Base-by-base conservation (phyloP, 2,329 filamentous ascomycete genomes). In the Cladophialophora bantiana region DNA sequence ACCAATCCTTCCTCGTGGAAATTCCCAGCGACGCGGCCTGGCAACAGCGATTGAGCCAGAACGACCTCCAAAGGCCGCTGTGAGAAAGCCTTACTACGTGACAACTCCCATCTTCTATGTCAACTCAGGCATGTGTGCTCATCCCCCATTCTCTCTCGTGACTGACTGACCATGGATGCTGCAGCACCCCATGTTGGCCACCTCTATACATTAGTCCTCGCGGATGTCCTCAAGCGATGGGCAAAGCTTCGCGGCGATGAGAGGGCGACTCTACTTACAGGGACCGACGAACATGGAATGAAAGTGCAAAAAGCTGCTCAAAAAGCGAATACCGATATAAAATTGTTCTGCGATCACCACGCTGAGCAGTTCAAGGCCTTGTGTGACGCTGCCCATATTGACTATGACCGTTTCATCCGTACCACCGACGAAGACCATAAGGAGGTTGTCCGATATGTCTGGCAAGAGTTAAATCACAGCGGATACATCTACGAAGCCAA, bases 61-160 rank as follows among this genome's bases (percentile, higher is more conserved):
- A 52, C n/a, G 36, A 10, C 34, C 38, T 15, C 4, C 42, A 34
- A 56, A 26, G 3, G 15, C 42, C 10, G 15, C 40, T 6, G 40
- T 18, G 31, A 53, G 45, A 68, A 98, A 98, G 82, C 93, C 94
- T 7, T 97, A 90, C 82, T 99, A 98, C 83, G 85, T 97, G 74
- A 98, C 95, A 4, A 96, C 93, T 7, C 95, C 95, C 2, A 99
- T 99, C 13, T 99, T 98, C 83, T 99, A 99, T 79, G 95, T 99
- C 82, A 99, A 99, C 86, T 92, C 94, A 63, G 89, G 92, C 94
- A 82, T 73, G 82, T 71, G 61, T 35, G 60, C 63, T 34, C 45
- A n/a, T 31, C 18, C 15, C 31, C 2, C 10, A 5, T 35, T 35
- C 12, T 6, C 12, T n/a, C 18, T n/a, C 54, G 18, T 54, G 35